Evolutionary conservation across 108 stramenopile genomes (phyloP), one percentile per base, ranked within the genome.

Genomic region (Cyclotella baltica): DNA sequence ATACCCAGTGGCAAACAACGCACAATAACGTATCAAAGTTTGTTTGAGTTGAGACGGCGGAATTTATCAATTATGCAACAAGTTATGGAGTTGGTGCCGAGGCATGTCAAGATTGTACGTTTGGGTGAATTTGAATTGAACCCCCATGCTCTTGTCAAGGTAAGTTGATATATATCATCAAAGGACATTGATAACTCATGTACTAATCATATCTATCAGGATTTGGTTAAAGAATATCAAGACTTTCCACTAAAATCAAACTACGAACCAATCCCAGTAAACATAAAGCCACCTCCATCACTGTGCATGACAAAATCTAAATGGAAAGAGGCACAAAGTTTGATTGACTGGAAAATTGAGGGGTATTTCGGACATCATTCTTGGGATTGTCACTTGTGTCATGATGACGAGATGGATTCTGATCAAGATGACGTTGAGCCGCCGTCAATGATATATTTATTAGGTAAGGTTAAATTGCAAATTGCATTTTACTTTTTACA

Each of bases 341-440:
- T 53, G 50, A 80, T 80, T 47, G 83, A 84, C 40, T 84, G 83
- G 83, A 66, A 25, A 22, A 34, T 81, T 0, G 83, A 84, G 63
- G 70, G 80, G 0, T 58, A 77, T 47, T 84, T 84, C 67, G 83
- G 83, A 31, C 76, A 77, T 79, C 80, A 76, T 50, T 46, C 70
- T 38, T 38, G 73, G 10, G 77, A 81, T 28, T 84, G 83, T 53
- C 83, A 66, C 52, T 55, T 76, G 31, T 84, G 83, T 28, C 53
- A 63, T 53, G 28, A 22, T 11, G 29, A 28, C 0, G 48, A n/a
- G 22, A 50, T 37, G 23, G 38, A 51, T 35, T 19, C 38, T 34
- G 53, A 33, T 10, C n/a, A 30, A 35, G 29, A 70, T 56, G 35
- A 61, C 1, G 58, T 2, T 15, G 19, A 36, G 8, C 18, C 70